These are phyloP conservation scores for Ophiobolus disseminans DNA, from an alignment of 2,329 filamentous ascomycete species.

Conservation along the genomic window DNA sequence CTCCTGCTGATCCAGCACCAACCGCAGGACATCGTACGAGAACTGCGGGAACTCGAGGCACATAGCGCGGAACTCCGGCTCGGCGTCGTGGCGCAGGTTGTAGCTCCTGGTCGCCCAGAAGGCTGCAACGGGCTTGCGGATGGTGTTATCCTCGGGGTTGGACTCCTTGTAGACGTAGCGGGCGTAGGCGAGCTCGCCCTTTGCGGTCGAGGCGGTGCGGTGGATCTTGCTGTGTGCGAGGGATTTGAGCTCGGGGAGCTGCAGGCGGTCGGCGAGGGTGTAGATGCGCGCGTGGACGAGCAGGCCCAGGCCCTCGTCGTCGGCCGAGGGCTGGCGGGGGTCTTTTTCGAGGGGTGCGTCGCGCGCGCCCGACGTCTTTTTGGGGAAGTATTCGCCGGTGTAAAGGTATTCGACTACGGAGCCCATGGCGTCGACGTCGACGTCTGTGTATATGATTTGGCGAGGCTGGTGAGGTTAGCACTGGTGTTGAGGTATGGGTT, in stretches of 20 bases:
- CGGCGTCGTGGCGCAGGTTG: slow-evolving; percentile 82
- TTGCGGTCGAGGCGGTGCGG: slow-evolving; percentile 84
- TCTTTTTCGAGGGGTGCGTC: slow-evolving; percentile 74
- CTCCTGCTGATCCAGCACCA: slow-evolving; percentile 62
- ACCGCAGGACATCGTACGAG: slow-evolving; percentile 85
- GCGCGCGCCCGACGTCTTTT: slow-evolving; percentile 63
- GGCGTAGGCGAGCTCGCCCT: slow-evolving; percentile 90
- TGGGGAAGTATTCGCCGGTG: slow-evolving; percentile 84
- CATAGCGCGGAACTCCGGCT: slow-evolving; percentile 81
- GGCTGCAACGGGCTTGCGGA: slow-evolving; percentile 83
- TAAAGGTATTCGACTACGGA: slow-evolving; percentile 86
- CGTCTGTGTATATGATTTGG: slow-evolving; percentile 70
- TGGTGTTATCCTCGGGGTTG: slow-evolving; percentile 69
- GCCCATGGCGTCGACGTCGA: slow-evolving; percentile 75
- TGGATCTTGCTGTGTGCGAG: slow-evolving; percentile 91
- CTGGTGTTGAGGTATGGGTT: background rate
- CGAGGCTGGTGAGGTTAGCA: slow-evolving; percentile 57
- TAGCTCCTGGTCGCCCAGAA: slow-evolving; percentile 88
- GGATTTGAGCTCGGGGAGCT: slow-evolving; percentile 69
- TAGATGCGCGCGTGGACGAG: slow-evolving; percentile 90
- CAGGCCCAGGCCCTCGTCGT: slow-evolving; percentile 81
- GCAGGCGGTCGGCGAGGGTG: slow-evolving; percentile 83
- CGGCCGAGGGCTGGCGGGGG: slow-evolving; percentile 68
- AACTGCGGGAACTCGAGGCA: slow-evolving; percentile 92
- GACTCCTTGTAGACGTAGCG: slow-evolving; percentile 88